These are phyloP conservation scores for Arthrobotrys iridis DNA, from an alignment of 2,329 filamentous ascomycete species.

Conservation along the genomic window DNA sequence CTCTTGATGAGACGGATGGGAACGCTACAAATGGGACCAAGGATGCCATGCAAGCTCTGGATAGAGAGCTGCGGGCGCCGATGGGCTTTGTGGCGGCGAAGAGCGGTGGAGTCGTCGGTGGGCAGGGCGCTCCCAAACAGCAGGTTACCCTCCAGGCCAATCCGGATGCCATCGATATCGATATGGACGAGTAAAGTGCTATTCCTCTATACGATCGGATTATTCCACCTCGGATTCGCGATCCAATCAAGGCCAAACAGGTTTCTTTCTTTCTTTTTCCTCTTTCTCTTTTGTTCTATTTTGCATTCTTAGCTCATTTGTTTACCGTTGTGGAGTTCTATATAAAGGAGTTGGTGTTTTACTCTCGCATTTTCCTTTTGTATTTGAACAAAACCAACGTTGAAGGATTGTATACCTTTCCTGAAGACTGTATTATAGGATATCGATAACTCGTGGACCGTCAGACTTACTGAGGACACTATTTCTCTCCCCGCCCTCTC, in stretches of 20 bases:
- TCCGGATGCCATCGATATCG: slow-evolving; percentile 85
- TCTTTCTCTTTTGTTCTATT: slow-evolving; percentile 1
- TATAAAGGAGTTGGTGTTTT: slow-evolving; percentile 51
- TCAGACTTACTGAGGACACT: not conserved
- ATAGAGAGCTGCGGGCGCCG: slow-evolving; percentile 86
- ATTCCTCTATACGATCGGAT: not conserved
- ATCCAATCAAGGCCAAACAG: not conserved
- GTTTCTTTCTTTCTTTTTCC: not conserved
- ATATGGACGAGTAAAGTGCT: slow-evolving; percentile 70
- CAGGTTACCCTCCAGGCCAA: slow-evolving; percentile 68
- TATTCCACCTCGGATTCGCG: not conserved
- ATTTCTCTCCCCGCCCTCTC: not conserved
- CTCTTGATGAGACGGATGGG: slow-evolving; percentile 63
- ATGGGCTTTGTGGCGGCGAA: slow-evolving; percentile 90
- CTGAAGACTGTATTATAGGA: slow-evolving; percentile 53
- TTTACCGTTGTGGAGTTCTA: slow-evolving; percentile 33
- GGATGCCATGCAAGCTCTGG: slow-evolving; percentile 89
- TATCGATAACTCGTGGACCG: slow-evolving; percentile 32
- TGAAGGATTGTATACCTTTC: slow-evolving; percentile 10
- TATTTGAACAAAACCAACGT: slow-evolving; percentile 43
- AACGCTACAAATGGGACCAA: slow-evolving; percentile 66
- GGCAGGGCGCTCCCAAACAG: slow-evolving; percentile 63
- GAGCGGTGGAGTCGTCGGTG: slow-evolving; percentile 72
- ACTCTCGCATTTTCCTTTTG: slow-evolving; percentile 2
- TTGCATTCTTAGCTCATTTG: slow-evolving; percentile 10